Evolutionary conservation across 768 basidiomycete genomes (phyloP).

Genomic region (Rhodotorula toruloides): DNA sequence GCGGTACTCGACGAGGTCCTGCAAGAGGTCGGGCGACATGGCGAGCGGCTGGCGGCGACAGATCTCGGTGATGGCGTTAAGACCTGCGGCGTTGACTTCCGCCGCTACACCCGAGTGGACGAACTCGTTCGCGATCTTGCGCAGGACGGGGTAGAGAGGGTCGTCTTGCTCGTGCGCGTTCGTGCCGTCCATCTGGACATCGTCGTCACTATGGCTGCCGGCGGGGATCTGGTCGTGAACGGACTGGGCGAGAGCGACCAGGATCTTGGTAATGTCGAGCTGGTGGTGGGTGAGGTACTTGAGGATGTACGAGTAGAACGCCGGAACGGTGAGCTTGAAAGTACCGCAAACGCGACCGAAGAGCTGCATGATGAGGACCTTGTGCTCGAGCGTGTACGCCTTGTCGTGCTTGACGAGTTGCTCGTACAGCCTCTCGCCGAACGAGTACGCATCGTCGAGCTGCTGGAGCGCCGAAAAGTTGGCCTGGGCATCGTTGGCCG

Average conservation of each 20-base stretch:
- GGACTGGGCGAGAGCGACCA: slow-evolving; percentile 87
- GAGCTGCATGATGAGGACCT: slow-evolving; percentile 93
- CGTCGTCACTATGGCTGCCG: background rate
- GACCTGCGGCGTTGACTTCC: slow-evolving; percentile 92
- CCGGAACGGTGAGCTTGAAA: slow-evolving; percentile 86
- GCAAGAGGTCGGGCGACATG: slow-evolving; percentile 89
- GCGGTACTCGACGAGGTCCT: slow-evolving; percentile 87
- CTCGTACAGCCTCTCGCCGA: slow-evolving; percentile 88
- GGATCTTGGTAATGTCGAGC: slow-evolving; percentile 83
- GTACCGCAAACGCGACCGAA: slow-evolving; percentile 86
- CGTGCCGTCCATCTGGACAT: slow-evolving; percentile 48
- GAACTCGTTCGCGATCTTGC: slow-evolving; percentile 90
- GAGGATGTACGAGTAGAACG: slow-evolving; percentile 92
- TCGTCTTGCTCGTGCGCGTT: slow-evolving; percentile 49
- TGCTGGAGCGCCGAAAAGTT: slow-evolving; percentile 93
- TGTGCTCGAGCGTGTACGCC: slow-evolving; percentile 93
- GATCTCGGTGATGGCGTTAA: slow-evolving; percentile 93
- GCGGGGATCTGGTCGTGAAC: slow-evolving; percentile 94
- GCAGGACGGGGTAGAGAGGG: slow-evolving; percentile 70
- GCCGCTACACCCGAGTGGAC: slow-evolving; percentile 94
- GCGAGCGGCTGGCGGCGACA: slow-evolving; percentile 91
- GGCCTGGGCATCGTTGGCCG: slow-evolving; percentile 43
- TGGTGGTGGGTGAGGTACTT: slow-evolving; percentile 85
- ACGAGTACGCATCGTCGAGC: slow-evolving; percentile 89
- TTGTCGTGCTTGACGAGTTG: slow-evolving; percentile 78